A percentile compares a stretch with the other conserved stretches of the same genome.
These are phyloP conservation scores for Grigorovia humatica DNA, from an alignment of 805 yeast species.

Conservation along the genomic window DNA sequence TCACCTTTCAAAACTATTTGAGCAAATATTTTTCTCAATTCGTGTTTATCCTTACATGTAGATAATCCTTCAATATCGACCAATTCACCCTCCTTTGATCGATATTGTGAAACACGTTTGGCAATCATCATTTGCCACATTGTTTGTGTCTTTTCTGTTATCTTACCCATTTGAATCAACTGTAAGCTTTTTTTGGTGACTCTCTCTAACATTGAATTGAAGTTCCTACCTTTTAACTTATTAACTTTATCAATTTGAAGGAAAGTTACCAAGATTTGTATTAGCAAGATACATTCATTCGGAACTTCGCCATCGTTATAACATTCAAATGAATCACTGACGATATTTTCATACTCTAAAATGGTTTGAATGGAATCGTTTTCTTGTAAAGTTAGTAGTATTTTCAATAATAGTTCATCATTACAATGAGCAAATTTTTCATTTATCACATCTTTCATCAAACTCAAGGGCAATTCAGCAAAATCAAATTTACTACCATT, in stretches of 20 bases:
- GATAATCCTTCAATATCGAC: constrained; percentile 1
- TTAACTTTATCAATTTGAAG: constrained; percentile 21
- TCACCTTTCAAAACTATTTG: constrained; percentile 48
- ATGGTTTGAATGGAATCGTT: constrained; percentile 29
- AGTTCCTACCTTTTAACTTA: constrained; percentile 11
- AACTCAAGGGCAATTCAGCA: constrained; percentile 54
- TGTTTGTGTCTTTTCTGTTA: constrained; percentile 32
- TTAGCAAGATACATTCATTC: constrained; percentile 46
- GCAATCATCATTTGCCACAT: constrained; percentile 22
- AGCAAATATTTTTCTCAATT: constrained; percentile 37
- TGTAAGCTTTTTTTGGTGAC: constrained; percentile 52
- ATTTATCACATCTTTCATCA: constrained; percentile 26
- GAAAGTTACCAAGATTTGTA: constrained; percentile 41
- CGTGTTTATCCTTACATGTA: constrained; percentile 9
- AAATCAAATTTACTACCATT: constrained; percentile 67
- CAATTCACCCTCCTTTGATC: constrained; percentile 29
- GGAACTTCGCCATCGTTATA: constrained; percentile 46
- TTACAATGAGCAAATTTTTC: constrained; percentile 14
- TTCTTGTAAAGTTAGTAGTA: constrained; percentile 25
- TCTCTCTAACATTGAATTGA: constrained; percentile 34
- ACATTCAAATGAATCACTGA: constrained; percentile 54
- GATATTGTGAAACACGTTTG: constrained; percentile 34
- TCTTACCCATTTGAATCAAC: constrained; percentile 39
- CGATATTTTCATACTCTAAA: constrained; percentile 29
- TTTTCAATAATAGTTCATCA: constrained; percentile 23